A percentile compares a stretch with the other conserved stretches of the same genome.
These are phyloP conservation scores for Starmerella roubikii DNA, from an alignment of 805 yeast genomes.

Conservation along the genomic window DNA sequence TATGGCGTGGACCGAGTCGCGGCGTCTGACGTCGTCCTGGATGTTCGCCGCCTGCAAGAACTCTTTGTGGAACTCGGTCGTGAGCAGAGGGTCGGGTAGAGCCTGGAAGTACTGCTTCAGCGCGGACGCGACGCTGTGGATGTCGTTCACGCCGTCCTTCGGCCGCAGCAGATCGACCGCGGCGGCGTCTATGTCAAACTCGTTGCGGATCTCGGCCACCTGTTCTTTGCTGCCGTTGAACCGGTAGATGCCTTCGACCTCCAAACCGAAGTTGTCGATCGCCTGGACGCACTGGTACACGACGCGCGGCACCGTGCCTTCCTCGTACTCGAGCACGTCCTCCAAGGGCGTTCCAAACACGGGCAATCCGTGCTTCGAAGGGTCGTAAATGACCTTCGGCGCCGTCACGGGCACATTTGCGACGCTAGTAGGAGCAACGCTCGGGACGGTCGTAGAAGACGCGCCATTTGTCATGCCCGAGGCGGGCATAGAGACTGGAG, in stretches of 20 bases:
- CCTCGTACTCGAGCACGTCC: constrained; percentile 61
- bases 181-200: constrained; percentile 54
- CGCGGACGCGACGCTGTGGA: constrained; percentile 76
- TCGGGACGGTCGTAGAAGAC: not conserved
- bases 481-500: too few species aligned
- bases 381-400: constrained; percentile 18
- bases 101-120: constrained; percentile 71
- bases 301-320: constrained; percentile 80
- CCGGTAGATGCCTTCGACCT: constrained; percentile 81
- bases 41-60: constrained; percentile 63
- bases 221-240: constrained; percentile 66
- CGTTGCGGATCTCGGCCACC: constrained; percentile 55
- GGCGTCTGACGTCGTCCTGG: constrained; percentile 44
- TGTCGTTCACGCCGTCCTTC: constrained; percentile 54
- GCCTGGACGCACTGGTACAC: constrained; percentile 81
- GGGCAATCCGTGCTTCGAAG: constrained; percentile 26
- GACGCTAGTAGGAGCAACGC: not conserved
- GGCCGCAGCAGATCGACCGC: constrained; percentile 39
- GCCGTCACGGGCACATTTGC: constrained; percentile 8
- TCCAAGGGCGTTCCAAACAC: constrained; percentile 83
- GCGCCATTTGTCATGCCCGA: not conserved
- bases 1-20: constrained; percentile 68
- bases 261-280: constrained; percentile 71
- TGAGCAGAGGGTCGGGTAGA: constrained; percentile 77
- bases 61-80: constrained; percentile 43